Base-by-base conservation (phyloP, 2,329 filamentous ascomycete genomes). In the Trichophaea hybrida region DNA sequence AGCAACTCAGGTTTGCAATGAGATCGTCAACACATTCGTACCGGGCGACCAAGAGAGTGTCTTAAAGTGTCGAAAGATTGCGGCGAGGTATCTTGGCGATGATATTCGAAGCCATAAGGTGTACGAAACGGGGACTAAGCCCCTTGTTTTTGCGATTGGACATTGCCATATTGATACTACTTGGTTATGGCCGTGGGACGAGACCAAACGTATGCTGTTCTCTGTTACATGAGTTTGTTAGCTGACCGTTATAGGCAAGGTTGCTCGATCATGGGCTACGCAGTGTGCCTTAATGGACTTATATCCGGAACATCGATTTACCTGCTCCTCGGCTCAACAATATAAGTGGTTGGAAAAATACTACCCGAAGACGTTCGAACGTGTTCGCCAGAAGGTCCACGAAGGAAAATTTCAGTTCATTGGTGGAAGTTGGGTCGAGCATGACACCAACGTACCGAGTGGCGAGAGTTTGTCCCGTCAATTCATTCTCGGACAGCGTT, bases 131-230 rank as follows among this genome's bases (percentile, higher is more conserved):
- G 84, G 82, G 63, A 83, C 84, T 32, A 78, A 85, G 37, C 81
- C 88, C 1, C 78, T 94, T 61, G 87, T 97, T 2, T 93, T 82
- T 68, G 91, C 83, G 38, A 91, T 97, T 65, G 93, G 93, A 0
- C 88, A 98, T 72, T 98, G 93, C 68, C 93, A 98, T 72, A 98
- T 98, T 66, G 93, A 97, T 73, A 94, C 53, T 10, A 37, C 53
- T 73, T 98, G 93, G 93, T 78, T 98, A 38, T 98, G 93, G 93
- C 93, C 93, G 0, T 98, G 89, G 80, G 93, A 86, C 7, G 93
- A 98, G 75, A 97, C 93, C 0, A 96, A 94, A 75, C 86, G 93
- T 65, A 61, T 24, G 6, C 4, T 38, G 8, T 10, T 13, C 34
- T 12, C 15, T 10, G 13, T 4, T 43, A 44, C 24, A n/a, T 13